Percentiles rank a stretch among this genome's conserved stretches.
These are phyloP conservation scores for Clohesyomyces aquaticus DNA, from an alignment of 495 filamentous ascomycete genomes.

Conservation along the genomic window DNA sequence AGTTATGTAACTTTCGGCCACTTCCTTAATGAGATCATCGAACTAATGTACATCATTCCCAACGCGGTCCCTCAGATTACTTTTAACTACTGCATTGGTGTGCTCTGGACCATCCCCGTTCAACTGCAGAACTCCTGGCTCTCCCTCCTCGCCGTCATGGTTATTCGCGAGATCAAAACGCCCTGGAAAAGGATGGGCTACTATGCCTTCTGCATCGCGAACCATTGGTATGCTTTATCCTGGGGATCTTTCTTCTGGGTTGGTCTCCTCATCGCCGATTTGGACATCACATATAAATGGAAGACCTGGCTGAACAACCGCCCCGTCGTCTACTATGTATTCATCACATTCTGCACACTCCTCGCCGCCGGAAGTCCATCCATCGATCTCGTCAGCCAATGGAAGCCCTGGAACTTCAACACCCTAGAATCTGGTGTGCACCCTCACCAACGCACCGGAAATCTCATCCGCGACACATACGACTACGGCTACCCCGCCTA, in stretches of 20 bases:
- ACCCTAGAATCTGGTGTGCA: conserved; percentile 48
- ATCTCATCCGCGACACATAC: conserved; percentile 38
- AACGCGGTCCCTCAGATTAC: conserved; percentile 52
- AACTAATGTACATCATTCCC: conserved; percentile 50
- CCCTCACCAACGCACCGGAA: conserved; percentile 45
- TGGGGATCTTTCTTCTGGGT: conserved; percentile 52
- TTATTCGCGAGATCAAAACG: conserved; percentile 50
- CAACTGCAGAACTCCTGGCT: conserved; percentile 51
- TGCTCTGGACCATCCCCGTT: conserved; percentile 54
- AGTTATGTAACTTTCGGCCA: conserved; percentile 43
- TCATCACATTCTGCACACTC: conserved; percentile 36
- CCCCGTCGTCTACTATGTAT: conserved; percentile 41
- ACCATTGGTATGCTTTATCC: conserved; percentile 49
- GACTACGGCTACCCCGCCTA: conserved; percentile 46
- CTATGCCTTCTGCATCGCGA: conserved; percentile 48
- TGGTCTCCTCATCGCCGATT: conserved; percentile 49
- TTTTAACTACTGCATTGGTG: conserved; percentile 52
- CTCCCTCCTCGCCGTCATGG: conserved; percentile 45
- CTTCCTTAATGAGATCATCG: conserved; percentile 47
- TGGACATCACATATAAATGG: conserved; percentile 52
- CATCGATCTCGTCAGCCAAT: conserved; percentile 43
- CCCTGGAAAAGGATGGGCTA: conserved; percentile 51
- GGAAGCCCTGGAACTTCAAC: conserved; percentile 40
- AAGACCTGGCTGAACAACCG: conserved; percentile 42
- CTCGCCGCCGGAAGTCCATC: conserved; percentile 40